Conservation (phyloP, 2,329 filamentous ascomycete species). For the Calonectria crousiana region DNA sequence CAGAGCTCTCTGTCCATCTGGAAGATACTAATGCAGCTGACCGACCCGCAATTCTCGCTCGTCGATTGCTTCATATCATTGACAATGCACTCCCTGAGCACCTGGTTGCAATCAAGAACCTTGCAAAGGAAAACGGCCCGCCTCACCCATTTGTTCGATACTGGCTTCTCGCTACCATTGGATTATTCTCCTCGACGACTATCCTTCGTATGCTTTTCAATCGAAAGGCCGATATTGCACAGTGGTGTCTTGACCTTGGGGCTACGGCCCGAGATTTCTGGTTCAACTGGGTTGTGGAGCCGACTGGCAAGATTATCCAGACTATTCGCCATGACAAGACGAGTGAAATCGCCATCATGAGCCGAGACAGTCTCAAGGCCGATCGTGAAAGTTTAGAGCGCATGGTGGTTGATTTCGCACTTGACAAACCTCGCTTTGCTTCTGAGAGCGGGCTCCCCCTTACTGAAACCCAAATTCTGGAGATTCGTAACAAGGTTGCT, state of each 20-base stretch:
- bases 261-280: conserved; percentile 89
- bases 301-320: conserved; percentile 82
- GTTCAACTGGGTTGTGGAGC: conserved; percentile 95
- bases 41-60: conserved; percentile 72
- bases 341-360: conserved; percentile 97
- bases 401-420: conserved; percentile 97
- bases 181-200: conserved; percentile 87
- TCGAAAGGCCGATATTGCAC: conserved; percentile 79
- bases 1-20: conserved; percentile 66
- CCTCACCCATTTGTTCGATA: conserved; percentile 84
- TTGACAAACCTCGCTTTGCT: conserved; percentile 79
- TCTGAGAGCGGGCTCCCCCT: conserved; percentile 62
- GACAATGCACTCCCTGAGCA: conserved; percentile 77
- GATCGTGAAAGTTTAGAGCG: conserved; percentile 93
- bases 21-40: conserved; percentile 58
- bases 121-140: conserved; percentile 76
- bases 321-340: conserved; percentile 94
- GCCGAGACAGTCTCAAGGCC: conserved; percentile 88
- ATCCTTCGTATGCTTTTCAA: conserved; percentile 83
- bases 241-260: conserved; percentile 85
- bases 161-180: conserved; percentile 82
- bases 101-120: conserved; percentile 63
- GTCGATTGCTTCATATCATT: conserved; percentile 77
- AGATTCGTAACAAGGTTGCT: conserved; percentile 83
- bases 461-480: conserved; percentile 76